Percentiles rank a stretch among this genome's conserved stretches.
These are phyloP conservation scores for Dothistroma pini DNA, from an alignment of 2,329 filamentous ascomycete species.

Conservation along the genomic window DNA sequence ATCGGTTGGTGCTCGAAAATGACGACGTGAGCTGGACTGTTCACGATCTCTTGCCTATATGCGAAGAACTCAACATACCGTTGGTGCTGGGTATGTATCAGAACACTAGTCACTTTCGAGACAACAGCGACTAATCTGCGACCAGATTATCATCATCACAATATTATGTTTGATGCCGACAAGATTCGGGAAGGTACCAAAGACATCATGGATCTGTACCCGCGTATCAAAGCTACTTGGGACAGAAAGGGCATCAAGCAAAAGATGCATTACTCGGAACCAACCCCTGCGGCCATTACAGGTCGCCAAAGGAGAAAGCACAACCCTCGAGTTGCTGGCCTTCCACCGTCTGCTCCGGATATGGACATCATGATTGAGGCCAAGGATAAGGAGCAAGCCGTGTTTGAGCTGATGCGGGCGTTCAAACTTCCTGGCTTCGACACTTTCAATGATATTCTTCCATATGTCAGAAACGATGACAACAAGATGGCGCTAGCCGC, in stretches of 20 bases:
- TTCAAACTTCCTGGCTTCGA: constrained; percentile 81
- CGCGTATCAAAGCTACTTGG: constrained; percentile 81
- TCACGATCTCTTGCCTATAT: constrained; percentile 83
- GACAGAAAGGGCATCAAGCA: constrained; percentile 76
- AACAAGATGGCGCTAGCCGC: constrained; percentile 49
- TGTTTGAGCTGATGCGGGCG: constrained; percentile 87
- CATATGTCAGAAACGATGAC: constrained; percentile 73
- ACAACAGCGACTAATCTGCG: neutral
- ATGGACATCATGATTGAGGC: constrained; percentile 99
- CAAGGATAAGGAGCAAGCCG: constrained; percentile 96
- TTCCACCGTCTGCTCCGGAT: constrained; percentile 75
- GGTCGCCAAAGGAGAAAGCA: constrained; percentile 78
- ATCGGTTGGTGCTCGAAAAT: constrained; percentile 83
- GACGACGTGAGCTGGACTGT: constrained; percentile 93
- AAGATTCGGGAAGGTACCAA: constrained; percentile 76
- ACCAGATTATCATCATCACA: constrained; percentile 85
- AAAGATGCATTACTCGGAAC: constrained; percentile 97
- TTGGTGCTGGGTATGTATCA: constrained; percentile 59
- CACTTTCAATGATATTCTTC: constrained; percentile 70
- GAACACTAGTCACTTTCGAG: neutral
- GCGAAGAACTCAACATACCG: constrained; percentile 91
- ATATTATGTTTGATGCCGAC: constrained; percentile 76
- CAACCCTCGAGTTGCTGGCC: constrained; percentile 68
- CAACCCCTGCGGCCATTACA: constrained; percentile 70
- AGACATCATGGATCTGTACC: constrained; percentile 72